Evolutionary conservation across 805 yeast species (phyloP).

Genomic region (Myxozyma neglecta): DNA sequence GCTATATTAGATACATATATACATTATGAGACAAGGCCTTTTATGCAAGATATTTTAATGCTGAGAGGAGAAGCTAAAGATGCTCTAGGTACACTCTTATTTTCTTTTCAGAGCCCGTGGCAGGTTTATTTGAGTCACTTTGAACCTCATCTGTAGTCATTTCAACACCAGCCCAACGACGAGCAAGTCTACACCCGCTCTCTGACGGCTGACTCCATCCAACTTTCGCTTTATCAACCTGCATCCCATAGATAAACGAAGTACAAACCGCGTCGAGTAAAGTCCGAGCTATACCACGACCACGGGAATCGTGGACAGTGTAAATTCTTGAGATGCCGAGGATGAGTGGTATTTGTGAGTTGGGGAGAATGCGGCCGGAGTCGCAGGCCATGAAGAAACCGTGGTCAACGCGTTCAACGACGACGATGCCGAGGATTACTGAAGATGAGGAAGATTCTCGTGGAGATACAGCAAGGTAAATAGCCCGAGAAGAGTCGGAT

Average conservation of each 20-base stretch:
- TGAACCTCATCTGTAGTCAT: constrained; percentile 18
- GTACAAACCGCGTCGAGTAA: constrained; percentile 45
- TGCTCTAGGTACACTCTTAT: constrained; percentile 21
- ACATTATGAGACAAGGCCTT: neutral
- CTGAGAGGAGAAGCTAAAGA: neutral
- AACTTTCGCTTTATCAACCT: constrained; percentile 42
- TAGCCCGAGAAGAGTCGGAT: neutral
- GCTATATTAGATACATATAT: neutral
- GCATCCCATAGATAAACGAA: constrained; percentile 50
- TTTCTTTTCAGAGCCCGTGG: constrained; percentile 1
- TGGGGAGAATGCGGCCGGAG: constrained; percentile 43
- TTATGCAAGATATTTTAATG: neutral
- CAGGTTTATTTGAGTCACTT: neutral
- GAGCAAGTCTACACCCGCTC: constrained; percentile 53
- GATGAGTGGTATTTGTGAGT: constrained; percentile 23
- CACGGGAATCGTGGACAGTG: constrained; percentile 43
- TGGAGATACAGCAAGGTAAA: constrained; percentile 16
- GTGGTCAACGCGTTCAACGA: constrained; percentile 32
- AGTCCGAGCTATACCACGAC: constrained; percentile 47
- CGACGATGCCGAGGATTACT: constrained; percentile 12
- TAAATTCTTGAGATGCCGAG: constrained; percentile 49
- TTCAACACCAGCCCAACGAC: constrained; percentile 28
- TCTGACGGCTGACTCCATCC: constrained; percentile 65
- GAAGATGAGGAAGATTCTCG: neutral
- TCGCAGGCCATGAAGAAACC: constrained; percentile 40